Evolutionary conservation across 2,329 filamentous ascomycete species (phyloP).

Genomic region (Blastomyces percursus): DNA sequence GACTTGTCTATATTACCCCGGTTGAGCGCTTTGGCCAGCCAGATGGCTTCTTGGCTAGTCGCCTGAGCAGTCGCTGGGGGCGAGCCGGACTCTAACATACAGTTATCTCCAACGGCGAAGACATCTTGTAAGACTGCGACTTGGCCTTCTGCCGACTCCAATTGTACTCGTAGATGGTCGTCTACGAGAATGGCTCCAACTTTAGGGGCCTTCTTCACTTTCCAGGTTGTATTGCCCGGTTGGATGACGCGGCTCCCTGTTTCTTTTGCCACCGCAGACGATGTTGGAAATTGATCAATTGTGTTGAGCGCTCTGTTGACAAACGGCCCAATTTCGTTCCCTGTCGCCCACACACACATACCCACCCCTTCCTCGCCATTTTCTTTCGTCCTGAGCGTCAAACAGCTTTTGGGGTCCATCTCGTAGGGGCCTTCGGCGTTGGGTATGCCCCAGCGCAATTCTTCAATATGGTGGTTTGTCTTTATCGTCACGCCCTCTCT

Average conservation of each 20-base stretch:
- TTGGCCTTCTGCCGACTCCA: slow-evolving; percentile 30
- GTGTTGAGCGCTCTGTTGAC: slow-evolving; percentile 34
- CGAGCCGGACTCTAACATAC: slow-evolving; percentile 40
- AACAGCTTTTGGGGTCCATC: slow-evolving; percentile 34
- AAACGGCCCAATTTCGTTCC: slow-evolving; percentile 47
- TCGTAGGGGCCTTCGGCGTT: slow-evolving; percentile 25
- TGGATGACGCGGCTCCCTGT: slow-evolving; percentile 6
- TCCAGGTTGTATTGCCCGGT: slow-evolving; percentile 31
- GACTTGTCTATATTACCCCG: slow-evolving; percentile 30
- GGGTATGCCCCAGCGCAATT: slow-evolving; percentile 42
- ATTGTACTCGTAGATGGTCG: slow-evolving; percentile 44
- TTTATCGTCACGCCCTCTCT: slow-evolving; percentile 48
- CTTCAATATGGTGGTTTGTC: slow-evolving; percentile 47
- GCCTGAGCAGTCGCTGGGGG: slow-evolving; percentile 51
- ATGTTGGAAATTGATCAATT: slow-evolving; percentile 11
- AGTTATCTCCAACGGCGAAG: slow-evolving; percentile 47
- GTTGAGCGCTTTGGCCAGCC: slow-evolving; percentile 47
- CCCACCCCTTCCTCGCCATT: slow-evolving; percentile 49
- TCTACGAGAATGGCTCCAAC: slow-evolving; percentile 45
- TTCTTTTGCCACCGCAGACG: slow-evolving; percentile 9
- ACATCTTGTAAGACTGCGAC: slow-evolving; percentile 42
- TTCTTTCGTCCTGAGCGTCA: slow-evolving; percentile 46
- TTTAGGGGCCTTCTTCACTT: slow-evolving; percentile 39
- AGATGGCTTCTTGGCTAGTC: slow-evolving; percentile 47
- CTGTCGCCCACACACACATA: slow-evolving; percentile 51